Evolutionary conservation across 805 yeast species (phyloP), one percentile per base, ranked within the genome.

Genomic region (Candida montana): DNA sequence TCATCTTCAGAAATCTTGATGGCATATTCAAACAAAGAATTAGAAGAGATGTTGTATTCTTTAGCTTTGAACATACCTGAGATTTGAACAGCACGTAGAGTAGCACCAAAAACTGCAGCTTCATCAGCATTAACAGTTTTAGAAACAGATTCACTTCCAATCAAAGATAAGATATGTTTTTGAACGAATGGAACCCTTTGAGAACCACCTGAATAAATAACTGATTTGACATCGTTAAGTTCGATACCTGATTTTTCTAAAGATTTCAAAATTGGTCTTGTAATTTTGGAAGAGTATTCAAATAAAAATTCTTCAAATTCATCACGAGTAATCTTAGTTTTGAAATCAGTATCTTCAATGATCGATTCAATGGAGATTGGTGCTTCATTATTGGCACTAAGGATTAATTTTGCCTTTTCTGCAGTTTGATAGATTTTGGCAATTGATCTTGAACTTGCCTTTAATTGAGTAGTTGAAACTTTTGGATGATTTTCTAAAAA

Each of bases 41-140:
- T 72, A 42, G 86, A 95, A 26, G 72, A 55, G 3, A 87, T 69
- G 19, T 68, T 63, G 37, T 87, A 71, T 33, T 77, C 78, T 51
- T 77, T 77, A 7, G 84, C 71, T 50, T 80, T 77, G 60, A 79
- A 82, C 53, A 79, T 73, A 31, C 78, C 73, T n/a, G 88, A 77
- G 30, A 87, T 67, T 36, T 78, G 71, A 31, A 88, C 83, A 17
- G 93, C 98, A 49, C 89, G 75, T 30, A 84, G 67, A n/a, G 96
- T 79, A 2, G 95, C 78, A 37, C 99, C 99, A 53, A 86, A 71
- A 12, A 87, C 96, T 39, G 87, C 87, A 34, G 97, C 81, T 66
- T 93, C 99, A 63, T 93, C 99, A 0, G 99, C 93, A 62, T 93
- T 93, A 34, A 93, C 95, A 39, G 82, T 86, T 61, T 82, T 88